Evolutionary conservation across 148 eudicot genomes (phyloP), one percentile per base, ranked within the genome.

Genomic region (Spergularia marina): DNA sequence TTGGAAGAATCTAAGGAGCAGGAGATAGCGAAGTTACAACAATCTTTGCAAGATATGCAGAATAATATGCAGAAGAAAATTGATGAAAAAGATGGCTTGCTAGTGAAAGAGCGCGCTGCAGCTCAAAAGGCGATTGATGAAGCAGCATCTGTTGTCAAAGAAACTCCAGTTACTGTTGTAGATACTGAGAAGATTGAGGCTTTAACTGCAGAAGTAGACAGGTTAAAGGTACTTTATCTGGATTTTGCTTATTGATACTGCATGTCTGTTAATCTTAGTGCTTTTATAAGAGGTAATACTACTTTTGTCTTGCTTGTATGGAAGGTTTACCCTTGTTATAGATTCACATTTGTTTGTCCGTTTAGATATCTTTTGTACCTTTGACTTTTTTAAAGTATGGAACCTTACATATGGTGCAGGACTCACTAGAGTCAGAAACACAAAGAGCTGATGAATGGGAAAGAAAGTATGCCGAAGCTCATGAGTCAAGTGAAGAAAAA

Each of bases 1-100:
- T 77, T 89, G 83, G 97, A 92, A 83, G 92, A 90, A 77, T 84
- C 90, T 73, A 95, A 92, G 73, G 92, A 82, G 61, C 88, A 86
- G 70, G 97, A 92, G 82, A 86, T 91, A 63, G 58, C 85, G 69
- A 89, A 86, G 75, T 80, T 89, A 75, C 94, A 89, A 84, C 84
- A 83, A 52, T 85, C 91, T 53, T 81, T 95, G 80, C 88, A 91
- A 81, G 87, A 79, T 56, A 77, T 88, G 92, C 88, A 88, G 75
- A 74, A 62, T 53, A 86, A 81, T 59, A 79, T 88, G 92, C 89
- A 88, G 80, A 74, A 62, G 54, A 87, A 79, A 87, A 66, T 86
- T 71, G 87, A 88, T 76, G 94, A 91, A 77, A 74, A 89, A 76
- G 88, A 83, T 71, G 86, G 82, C 18, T 79, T 86, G 79, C 81